Conservation (phyloP, 225 moss, liverwort and hornwort species). For the Anthoceros angustus region DNA sequence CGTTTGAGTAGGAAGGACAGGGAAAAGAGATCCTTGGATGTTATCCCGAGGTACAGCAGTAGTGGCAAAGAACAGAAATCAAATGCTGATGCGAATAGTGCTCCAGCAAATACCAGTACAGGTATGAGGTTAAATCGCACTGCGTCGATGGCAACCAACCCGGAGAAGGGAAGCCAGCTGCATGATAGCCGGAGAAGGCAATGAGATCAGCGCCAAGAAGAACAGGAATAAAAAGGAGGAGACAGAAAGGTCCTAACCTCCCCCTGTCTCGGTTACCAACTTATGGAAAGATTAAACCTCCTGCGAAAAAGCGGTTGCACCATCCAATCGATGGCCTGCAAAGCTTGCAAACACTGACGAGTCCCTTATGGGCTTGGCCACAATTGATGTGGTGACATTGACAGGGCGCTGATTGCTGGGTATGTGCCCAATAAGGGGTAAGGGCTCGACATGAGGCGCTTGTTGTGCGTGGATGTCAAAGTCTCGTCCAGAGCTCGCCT, state of each 20-base stretch:
- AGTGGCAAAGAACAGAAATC: neutral
- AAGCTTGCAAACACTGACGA: neutral
- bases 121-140: neutral
- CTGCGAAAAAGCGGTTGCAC: neutral
- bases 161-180: neutral
- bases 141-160: neutral
- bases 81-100: neutral
- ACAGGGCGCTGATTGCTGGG: neutral
- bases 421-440: neutral
- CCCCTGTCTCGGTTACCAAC: neutral
- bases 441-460: neutral
- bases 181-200: neutral
- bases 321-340: neutral
- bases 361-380: neutral
- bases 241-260: neutral
- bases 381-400: neutral
- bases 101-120: neutral
- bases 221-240: neutral
- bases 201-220: neutral
- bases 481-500: no score
- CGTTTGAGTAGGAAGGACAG: slow-evolving; percentile 53
- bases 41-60: slow-evolving; percentile 11
- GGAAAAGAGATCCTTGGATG: slow-evolving; percentile 42
- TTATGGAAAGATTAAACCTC: neutral
- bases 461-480: neutral